phyloP scores from a whole-genome alignment of 2,329 filamentous ascomycete species.

The Microdochium trichocladiopsis region DNA sequence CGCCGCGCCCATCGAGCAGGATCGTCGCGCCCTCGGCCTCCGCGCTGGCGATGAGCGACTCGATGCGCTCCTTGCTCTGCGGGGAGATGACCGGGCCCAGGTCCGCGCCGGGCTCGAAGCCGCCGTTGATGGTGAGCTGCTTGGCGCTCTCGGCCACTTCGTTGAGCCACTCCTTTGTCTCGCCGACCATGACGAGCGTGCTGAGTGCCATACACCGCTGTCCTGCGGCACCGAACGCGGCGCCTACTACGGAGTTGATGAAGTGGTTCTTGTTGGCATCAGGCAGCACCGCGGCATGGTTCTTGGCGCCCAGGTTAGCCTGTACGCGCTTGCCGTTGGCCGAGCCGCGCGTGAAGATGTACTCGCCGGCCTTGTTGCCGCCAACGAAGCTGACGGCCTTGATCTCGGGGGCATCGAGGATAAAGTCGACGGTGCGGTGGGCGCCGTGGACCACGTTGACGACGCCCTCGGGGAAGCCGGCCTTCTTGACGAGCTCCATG shows the following conservation, averaged over 20 bases:
- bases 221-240: conserved; percentile 77
- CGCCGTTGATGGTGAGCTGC: conserved; percentile 66
- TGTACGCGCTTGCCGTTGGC: conserved; percentile 85
- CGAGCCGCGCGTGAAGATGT: conserved; percentile 72
- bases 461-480: conserved; percentile 75
- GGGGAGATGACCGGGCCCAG: conserved; percentile 77
- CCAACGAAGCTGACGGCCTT: conserved; percentile 85
- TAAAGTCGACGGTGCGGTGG: conserved; percentile 76
- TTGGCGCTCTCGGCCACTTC: conserved; percentile 74
- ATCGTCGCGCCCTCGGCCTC: conserved; percentile 77
- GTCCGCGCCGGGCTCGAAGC: conserved; percentile 74
- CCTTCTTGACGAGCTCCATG: conserved; percentile 71
- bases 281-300: conserved; percentile 76
- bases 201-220: conserved; percentile 85
- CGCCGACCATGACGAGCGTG: conserved; percentile 75
- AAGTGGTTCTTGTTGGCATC: conserved; percentile 90
- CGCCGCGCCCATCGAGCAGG: conserved; percentile 72
- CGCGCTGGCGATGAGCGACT: conserved; percentile 66
- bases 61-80: conserved; percentile 72
- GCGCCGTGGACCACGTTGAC: conserved; percentile 79
- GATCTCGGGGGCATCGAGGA: conserved; percentile 77
- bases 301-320: conserved; percentile 83
- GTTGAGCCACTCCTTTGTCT: conserved; percentile 75
- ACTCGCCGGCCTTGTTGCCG: conserved; percentile 82
- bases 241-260: conserved; percentile 75